phyloP scores from a whole-genome alignment of 805 yeast genomes.

The Zygotorulaspora florentina region DNA sequence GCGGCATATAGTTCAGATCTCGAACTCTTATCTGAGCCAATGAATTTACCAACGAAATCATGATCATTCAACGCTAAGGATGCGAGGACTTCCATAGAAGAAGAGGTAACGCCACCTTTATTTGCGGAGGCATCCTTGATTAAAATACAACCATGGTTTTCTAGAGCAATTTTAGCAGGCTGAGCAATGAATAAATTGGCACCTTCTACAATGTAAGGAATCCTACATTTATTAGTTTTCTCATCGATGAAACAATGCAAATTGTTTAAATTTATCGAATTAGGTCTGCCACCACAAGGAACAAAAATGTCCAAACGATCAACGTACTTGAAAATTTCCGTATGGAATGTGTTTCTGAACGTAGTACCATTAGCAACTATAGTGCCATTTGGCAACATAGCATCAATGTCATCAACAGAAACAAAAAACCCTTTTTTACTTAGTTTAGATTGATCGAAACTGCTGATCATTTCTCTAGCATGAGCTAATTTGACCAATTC shows the following conservation, averaged over 20 bases:
- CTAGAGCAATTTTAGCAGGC: slow-evolving; percentile 82
- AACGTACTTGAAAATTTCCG: slow-evolving; percentile 60
- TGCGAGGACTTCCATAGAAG: slow-evolving; percentile 91
- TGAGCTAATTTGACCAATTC: slow-evolving; percentile 79
- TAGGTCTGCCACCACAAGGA: slow-evolving; percentile 99
- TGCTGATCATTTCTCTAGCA: slow-evolving; percentile 66
- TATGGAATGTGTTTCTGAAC: slow-evolving; percentile 88
- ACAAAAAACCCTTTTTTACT: slow-evolving; percentile 76
- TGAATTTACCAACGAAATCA: slow-evolving; percentile 72
- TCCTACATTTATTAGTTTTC: slow-evolving; percentile 67
- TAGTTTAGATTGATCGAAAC: slow-evolving; percentile 63
- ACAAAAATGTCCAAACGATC: slow-evolving; percentile 78
- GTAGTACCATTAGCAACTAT: slow-evolving; percentile 76
- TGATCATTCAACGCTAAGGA: slow-evolving; percentile 87
- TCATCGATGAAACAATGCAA: slow-evolving; percentile 67
- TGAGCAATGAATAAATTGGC: slow-evolving; percentile 95
- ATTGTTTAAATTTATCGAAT: slow-evolving; percentile 84
- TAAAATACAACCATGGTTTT: slow-evolving; percentile 78
- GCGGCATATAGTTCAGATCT: slow-evolving; percentile 71
- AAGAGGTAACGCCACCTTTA: slow-evolving; percentile 98
- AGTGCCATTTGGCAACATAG: slow-evolving; percentile 69
- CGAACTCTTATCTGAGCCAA: slow-evolving; percentile 44
- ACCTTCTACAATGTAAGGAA: slow-evolving; percentile 94
- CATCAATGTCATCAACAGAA: slow-evolving; percentile 78
- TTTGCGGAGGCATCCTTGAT: slow-evolving; percentile 96